Evolutionary conservation across 441 rosid genomes (phyloP), one percentile per base, ranked within the genome.

Genomic region (Erodium texanum): DNA sequence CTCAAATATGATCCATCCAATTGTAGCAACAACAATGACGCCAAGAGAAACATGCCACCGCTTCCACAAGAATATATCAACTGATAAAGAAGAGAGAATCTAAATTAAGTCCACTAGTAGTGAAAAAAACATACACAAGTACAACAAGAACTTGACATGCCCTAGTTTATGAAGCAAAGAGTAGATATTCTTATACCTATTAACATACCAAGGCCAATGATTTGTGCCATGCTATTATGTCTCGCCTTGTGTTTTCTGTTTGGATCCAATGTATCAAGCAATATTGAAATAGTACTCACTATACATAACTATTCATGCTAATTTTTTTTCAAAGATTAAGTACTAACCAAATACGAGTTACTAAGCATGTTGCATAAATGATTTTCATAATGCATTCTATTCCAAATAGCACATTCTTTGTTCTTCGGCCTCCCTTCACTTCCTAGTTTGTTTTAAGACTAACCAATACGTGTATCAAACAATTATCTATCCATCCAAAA

Each of bases 61-160:
- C 85, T 83, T 88, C 99, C 97, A 94, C 79, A 87, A 73, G 34
- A 89, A 86, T 41, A 92, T 75, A 71, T 94, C 96, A 64, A 93
- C 96, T 82, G 85, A 95, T 91, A 77, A 67, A 65, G 64, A 61
- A 18, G 65, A 62, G 66, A 74, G 43, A 71, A 72, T 24, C 24
- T 62, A 64, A 24, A 65, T 66, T 62, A 69, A 41, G 48, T 69
- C 58, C 61, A 62, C 61, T 68, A 38, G 16, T 52, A 52, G 59
- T 52, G 48, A 41, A 9, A 52, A 18, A 52, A 16, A 52, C 20
- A 18, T 52, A 18, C 11, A 52, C 8, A 52, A 52, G 59, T 16
- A 50, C 19, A 50, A 50, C 15, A 50, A 50, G 19, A 50, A 15
- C 56, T 15, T 50, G 19, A 16, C 56, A 50, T 50, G 56, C 20